Conservation (phyloP, 768 basidiomycete genomes). For the Lactarius hengduanensis region DNA sequence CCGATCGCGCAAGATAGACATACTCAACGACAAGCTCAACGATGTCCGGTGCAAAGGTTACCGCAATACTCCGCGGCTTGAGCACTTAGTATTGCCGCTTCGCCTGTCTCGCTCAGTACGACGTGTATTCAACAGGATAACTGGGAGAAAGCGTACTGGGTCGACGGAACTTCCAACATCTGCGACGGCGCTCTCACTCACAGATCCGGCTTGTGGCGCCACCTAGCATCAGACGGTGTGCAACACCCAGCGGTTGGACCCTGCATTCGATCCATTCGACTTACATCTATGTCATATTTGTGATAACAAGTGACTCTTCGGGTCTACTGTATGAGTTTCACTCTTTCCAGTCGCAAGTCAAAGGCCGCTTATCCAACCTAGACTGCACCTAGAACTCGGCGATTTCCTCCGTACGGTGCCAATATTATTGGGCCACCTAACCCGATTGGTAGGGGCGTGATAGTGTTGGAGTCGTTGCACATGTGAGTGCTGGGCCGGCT, state of each 20-base stretch:
- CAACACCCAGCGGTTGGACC: constrained; percentile 90
- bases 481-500: too few relatives aligned
- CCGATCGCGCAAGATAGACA: constrained; percentile 97
- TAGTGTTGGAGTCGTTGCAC: too few relatives aligned
- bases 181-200: constrained; percentile 93
- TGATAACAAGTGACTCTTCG: too few relatives aligned
- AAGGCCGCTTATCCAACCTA: too few relatives aligned
- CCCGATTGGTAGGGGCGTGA: too few relatives aligned
- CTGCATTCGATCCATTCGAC: too few relatives aligned
- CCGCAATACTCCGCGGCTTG: constrained; percentile 72
- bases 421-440: too few relatives aligned
- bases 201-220: constrained; percentile 83
- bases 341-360: too few relatives aligned
- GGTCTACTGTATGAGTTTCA: too few relatives aligned
- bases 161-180: constrained; percentile 89
- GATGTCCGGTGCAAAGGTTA: constrained; percentile 87
- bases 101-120: constrained; percentile 51
- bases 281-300: too few relatives aligned
- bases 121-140: not conserved
- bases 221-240: constrained; percentile 52
- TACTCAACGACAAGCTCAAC: constrained; percentile 85
- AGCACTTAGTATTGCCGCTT: constrained; percentile 84
- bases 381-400: too few relatives aligned
- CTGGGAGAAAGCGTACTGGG: constrained; percentile 49
- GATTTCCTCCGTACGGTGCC: too few relatives aligned